These are phyloP conservation scores for Sporothrix mexicana DNA, from an alignment of 2,329 filamentous ascomycete species.

Conservation along the genomic window DNA sequence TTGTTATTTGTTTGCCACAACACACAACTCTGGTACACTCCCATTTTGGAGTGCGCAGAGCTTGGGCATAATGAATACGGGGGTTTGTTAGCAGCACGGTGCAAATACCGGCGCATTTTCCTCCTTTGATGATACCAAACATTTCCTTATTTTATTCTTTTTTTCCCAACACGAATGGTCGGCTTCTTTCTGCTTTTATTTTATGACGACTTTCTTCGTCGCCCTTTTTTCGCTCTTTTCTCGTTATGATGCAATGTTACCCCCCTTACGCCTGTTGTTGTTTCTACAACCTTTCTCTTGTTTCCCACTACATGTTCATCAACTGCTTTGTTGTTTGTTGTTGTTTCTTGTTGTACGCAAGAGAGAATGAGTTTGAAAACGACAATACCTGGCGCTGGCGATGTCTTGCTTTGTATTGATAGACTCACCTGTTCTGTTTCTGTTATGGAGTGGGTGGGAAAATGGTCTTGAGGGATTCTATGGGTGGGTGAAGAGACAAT, in stretches of 20 bases:
- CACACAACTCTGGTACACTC: neutral
- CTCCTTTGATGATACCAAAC: conserved; percentile 39
- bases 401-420: conserved; percentile 44
- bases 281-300: neutral
- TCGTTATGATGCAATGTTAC: conserved; percentile 20
- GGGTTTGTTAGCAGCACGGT: conserved; percentile 15
- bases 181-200: conserved; percentile 14
- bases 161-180: conserved; percentile 32
- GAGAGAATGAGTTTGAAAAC: conserved; percentile 5
- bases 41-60: neutral
- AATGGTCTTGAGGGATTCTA: conserved; percentile 26
- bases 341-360: neutral
- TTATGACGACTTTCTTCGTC: neutral
- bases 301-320: neutral
- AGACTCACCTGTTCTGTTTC: conserved; percentile 40
- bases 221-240: neutral
- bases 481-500: conserved; percentile 19
- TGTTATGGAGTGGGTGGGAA: conserved; percentile 18
- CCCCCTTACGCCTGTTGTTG: neutral
- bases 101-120: neutral
- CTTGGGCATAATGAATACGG: conserved; percentile 14
- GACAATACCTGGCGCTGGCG: conserved; percentile 35
- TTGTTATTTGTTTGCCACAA: conserved; percentile 28
- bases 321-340: conserved; percentile 31
- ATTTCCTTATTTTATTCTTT: conserved; percentile 37